phyloP scores from a whole-genome alignment of 2,329 filamentous ascomycete genomes.

The Raffaelea ambrosiae region DNA sequence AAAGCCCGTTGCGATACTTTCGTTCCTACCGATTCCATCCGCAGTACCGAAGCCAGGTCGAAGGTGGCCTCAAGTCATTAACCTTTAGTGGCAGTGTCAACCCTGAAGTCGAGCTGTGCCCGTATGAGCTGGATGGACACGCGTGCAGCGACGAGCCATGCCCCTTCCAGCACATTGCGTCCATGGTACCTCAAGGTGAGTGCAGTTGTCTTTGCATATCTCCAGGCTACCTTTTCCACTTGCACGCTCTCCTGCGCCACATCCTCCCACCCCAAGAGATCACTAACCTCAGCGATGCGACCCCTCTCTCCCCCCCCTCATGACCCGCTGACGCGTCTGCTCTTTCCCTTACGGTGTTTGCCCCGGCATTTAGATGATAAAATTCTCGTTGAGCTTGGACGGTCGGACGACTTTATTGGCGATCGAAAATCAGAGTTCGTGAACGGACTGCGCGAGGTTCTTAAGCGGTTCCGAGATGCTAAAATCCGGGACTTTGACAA shows the following conservation, averaged over 20 bases:
- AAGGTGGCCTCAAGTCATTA: slow-evolving; percentile 75
- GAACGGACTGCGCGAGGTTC: slow-evolving; percentile 50
- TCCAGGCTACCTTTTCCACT: slow-evolving; percentile 16
- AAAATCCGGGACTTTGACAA: slow-evolving; percentile 57
- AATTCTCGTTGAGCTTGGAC: slow-evolving; percentile 64
- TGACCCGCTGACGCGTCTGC: slow-evolving; percentile 37
- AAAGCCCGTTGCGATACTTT: slow-evolving; percentile 75
- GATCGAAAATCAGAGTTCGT: slow-evolving; percentile 55
- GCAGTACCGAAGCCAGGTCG: slow-evolving; percentile 57
- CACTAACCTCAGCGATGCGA: background rate
- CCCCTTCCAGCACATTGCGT: slow-evolving; percentile 68
- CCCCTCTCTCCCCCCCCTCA: slow-evolving; percentile 16
- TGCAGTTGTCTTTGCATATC: slow-evolving; percentile 25
- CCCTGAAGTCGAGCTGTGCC: slow-evolving; percentile 63
- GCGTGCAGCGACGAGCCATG: slow-evolving; percentile 65
- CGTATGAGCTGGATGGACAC: slow-evolving; percentile 61
- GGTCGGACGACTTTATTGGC: slow-evolving; percentile 53
- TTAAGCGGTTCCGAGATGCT: slow-evolving; percentile 49
- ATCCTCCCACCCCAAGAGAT: background rate
- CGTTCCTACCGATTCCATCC: slow-evolving; percentile 88
- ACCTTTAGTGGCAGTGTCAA: slow-evolving; percentile 93
- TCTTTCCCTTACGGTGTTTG: slow-evolving; percentile 15
- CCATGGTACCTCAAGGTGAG: slow-evolving; percentile 68
- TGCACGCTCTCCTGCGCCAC: slow-evolving; percentile 19
- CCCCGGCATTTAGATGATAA: slow-evolving; percentile 52